Percentiles rank a stretch among this genome's conserved stretches.
These are phyloP conservation scores for Lodderomyces parapsilosis DNA, from an alignment of 1,139 yeast genomes.

Conservation along the genomic window DNA sequence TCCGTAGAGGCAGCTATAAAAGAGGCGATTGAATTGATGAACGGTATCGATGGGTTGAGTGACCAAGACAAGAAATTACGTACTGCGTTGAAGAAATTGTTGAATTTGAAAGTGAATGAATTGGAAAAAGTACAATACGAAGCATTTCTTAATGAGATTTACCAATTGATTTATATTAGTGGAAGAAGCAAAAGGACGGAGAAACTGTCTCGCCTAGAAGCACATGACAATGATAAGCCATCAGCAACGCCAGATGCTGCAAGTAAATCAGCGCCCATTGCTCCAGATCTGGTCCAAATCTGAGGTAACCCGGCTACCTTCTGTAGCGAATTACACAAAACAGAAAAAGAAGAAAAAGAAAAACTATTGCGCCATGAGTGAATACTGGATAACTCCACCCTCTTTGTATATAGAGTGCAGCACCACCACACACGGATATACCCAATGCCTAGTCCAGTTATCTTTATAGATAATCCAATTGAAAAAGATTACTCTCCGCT, in stretches of 20 bases:
- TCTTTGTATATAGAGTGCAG: neutral
- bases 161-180: slow-evolving; percentile 7
- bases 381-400: neutral
- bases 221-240: too few species aligned
- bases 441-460: slow-evolving; percentile 17
- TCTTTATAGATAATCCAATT: slow-evolving; percentile 27
- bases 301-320: neutral
- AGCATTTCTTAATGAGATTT: slow-evolving; percentile 5
- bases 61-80: slow-evolving; percentile 20
- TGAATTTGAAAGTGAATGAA: slow-evolving; percentile 16
- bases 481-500: slow-evolving; percentile 23
- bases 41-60: slow-evolving; percentile 15
- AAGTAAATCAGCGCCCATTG: neutral
- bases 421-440: neutral
- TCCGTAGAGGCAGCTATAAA: slow-evolving; percentile 23
- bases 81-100: slow-evolving; percentile 19
- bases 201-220: too few species aligned
- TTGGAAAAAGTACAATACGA: slow-evolving; percentile 3
- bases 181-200: slow-evolving; percentile 1
- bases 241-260: neutral
- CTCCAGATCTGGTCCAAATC: neutral
- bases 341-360: too few species aligned
- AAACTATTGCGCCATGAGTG: neutral
- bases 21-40: slow-evolving; percentile 21
- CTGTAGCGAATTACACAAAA: neutral